Evolutionary conservation across 139 green algal genomes (phyloP), one percentile per base, ranked within the genome.

Genomic region (Tetradesmus obliquus): DNA sequence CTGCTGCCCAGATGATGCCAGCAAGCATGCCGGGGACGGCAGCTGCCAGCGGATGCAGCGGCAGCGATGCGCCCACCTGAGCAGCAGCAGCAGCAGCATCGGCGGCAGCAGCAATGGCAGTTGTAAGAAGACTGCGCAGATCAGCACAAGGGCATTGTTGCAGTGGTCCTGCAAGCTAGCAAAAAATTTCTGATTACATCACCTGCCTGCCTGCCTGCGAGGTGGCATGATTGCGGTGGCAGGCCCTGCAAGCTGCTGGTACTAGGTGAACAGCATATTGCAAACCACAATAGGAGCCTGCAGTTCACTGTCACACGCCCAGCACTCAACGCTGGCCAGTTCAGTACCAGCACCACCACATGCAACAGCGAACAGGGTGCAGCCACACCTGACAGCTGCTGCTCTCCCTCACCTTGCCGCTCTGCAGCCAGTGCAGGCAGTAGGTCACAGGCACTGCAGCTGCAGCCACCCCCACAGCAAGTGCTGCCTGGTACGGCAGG

Each of bases 1-100:
- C 86, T 62, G 45, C 69, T 79, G 69, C 24, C 86, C 86, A 90
- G 62, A 83, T 90, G 9, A 69, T 54, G 51, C 86, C 86, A 22
- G 86, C 17, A 45, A 69, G 17, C 17, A 84, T 19, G 0, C 86
- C 86, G 22, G 86, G 71, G 13, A 66, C 32, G 10, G 71, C 71
- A 51, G 86, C 66, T 55, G 86, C 71, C 0, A 13, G 15, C 9
- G 86, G 32, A 5, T 90, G 53, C 17, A 83, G 4, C 3, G 86
- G 86, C 22, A 90, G 9, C 9, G 53, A 24, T 7, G 32, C 17
- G 86, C 5, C 55, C 17, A 90, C 66, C 86, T 89, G 20, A 55
- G n/a, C 3, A 72, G 32, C 66, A 89, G 84, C 60, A 89, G 24
- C 57, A 76, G 22, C 5, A 84, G 32, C 66, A 89, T 57, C 60